Percentiles rank a stretch among this genome's conserved stretches.
phyloP scores from a whole-genome alignment of 441 rosid species.

The Dalechampia spathulata region DNA sequence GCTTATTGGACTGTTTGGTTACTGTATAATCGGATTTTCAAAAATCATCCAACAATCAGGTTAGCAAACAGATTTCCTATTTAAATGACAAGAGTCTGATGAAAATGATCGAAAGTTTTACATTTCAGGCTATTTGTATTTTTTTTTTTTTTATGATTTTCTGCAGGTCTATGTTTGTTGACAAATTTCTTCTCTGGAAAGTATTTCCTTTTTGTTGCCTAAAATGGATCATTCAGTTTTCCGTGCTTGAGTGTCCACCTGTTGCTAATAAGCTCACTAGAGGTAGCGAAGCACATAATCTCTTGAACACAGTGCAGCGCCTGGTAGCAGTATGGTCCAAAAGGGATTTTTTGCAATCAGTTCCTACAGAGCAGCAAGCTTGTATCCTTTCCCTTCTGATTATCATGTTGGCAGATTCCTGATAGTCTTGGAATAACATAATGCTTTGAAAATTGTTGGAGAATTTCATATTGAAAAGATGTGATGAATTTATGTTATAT shows the following conservation, averaged over 20 bases:
- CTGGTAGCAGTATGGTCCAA: constrained; percentile 74
- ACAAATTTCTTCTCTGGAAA: constrained; percentile 94
- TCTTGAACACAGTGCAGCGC: constrained; percentile 54
- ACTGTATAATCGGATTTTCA: constrained; percentile 45
- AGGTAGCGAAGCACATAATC: constrained; percentile 34
- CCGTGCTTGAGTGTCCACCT: constrained; percentile 70
- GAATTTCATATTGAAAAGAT: too few species aligned
- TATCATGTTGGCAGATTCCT: neutral
- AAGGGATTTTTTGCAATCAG: constrained; percentile 66
- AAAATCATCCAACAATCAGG: constrained; percentile 58
- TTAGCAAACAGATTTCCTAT: constrained; percentile 25
- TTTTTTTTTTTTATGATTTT: constrained; percentile 4
- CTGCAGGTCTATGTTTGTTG: constrained; percentile 72
- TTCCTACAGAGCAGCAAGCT: constrained; percentile 85
- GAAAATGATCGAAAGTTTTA: constrained; percentile 3
- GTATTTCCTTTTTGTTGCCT: constrained; percentile 84
- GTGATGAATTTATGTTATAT: too few species aligned
- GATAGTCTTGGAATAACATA: constrained; percentile 6
- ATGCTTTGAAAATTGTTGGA: too few species aligned
- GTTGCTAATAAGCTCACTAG: constrained; percentile 34
- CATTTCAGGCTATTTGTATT: neutral
- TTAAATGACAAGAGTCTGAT: neutral
- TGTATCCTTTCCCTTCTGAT: constrained; percentile 61
- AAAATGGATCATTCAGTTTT: constrained; percentile 85
- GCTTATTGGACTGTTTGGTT: constrained; percentile 85